phyloP scores from a whole-genome alignment of 2,329 filamentous ascomycete genomes.

The Pseudogymnoascus sp. region DNA sequence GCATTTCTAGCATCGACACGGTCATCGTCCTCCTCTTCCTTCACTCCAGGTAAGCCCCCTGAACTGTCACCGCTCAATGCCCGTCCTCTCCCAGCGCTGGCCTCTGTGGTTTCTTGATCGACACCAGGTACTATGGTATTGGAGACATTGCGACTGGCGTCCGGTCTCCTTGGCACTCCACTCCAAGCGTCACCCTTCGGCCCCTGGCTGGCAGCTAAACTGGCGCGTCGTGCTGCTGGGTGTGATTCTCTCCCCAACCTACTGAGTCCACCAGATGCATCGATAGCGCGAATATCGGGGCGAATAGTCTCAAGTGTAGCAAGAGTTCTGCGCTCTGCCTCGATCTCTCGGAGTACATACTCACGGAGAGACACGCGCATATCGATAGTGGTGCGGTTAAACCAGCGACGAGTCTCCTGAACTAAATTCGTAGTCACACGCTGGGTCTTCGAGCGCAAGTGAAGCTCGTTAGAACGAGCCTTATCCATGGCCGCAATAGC shows the following conservation, averaged over 20 bases:
- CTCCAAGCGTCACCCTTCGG: slow-evolving; percentile 99
- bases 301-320: slow-evolving; percentile 89
- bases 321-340: slow-evolving; percentile 84
- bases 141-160: slow-evolving; percentile 71
- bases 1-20: slow-evolving; percentile 92
- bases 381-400: slow-evolving; percentile 75
- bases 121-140: slow-evolving; percentile 59
- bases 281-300: slow-evolving; percentile 87
- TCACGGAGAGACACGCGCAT: slow-evolving; percentile 77
- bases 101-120: slow-evolving; percentile 52
- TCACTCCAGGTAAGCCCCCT: slow-evolving; percentile 47
- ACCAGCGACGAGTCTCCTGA: slow-evolving; percentile 85
- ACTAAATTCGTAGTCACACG: slow-evolving; percentile 84
- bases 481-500: slow-evolving; percentile 88
- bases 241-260: slow-evolving; percentile 83
- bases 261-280: slow-evolving; percentile 80
- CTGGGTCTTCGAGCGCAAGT: slow-evolving; percentile 76
- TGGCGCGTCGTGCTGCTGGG: slow-evolving; percentile 61
- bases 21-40: slow-evolving; percentile 85
- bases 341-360: slow-evolving; percentile 89
- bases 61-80: slow-evolving; percentile 25
- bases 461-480: slow-evolving; percentile 70
- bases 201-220: slow-evolving; percentile 79
- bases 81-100: slow-evolving; percentile 27
- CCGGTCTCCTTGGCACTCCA: slow-evolving; percentile 69